Conservation (phyloP, 257 asterid genomes). For the Solanum pimpinellifolium region DNA sequence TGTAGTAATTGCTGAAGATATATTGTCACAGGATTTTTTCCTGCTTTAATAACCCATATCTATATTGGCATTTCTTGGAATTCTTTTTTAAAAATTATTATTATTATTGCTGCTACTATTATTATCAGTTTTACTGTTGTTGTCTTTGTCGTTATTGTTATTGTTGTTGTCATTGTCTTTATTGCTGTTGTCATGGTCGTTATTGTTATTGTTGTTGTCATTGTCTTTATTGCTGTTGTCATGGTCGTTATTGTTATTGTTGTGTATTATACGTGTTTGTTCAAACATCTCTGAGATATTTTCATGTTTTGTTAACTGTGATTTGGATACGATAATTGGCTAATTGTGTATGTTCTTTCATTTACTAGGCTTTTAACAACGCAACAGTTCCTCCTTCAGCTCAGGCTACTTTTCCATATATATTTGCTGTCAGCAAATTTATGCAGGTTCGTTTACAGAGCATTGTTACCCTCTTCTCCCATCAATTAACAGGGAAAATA, state of each 20-base stretch:
- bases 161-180: too few species aligned
- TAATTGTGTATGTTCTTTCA: background rate
- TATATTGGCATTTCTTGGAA: background rate
- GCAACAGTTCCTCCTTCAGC: conserved; percentile 90
- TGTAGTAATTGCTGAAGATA: background rate
- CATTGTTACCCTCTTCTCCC: background rate
- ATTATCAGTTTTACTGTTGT: background rate
- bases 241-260: background rate
- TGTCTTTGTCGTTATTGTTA: too few species aligned
- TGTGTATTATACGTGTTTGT: background rate
- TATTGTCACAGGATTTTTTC: background rate
- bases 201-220: background rate
- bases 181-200: background rate
- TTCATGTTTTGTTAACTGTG: background rate
- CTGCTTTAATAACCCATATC: background rate
- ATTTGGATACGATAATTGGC: background rate
- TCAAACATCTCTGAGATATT: background rate
- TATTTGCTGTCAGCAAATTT: conserved; percentile 88
- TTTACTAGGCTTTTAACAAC: conserved; percentile 56
- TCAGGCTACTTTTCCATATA: conserved; percentile 87
- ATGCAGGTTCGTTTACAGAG: conserved; percentile 53
- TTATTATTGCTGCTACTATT: background rate
- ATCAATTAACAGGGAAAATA: background rate
- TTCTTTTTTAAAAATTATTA: background rate
- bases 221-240: background rate